Evolutionary conservation across 1,284 basidiomycete genomes (phyloP).

Genomic region (Boletellus deceptivus): DNA sequence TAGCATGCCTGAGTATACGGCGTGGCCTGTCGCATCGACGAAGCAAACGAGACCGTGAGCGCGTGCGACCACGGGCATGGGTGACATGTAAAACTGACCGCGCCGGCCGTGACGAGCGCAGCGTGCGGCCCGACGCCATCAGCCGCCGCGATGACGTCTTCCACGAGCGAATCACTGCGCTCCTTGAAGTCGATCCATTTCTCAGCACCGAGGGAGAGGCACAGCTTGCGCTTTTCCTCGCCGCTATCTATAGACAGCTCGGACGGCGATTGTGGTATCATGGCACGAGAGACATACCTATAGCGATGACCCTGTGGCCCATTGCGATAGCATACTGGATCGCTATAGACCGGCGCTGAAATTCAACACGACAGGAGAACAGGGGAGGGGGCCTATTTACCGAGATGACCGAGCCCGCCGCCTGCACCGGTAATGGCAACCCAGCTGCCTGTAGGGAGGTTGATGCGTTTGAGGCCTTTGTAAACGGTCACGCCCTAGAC

Average conservation of each 20-base stretch:
- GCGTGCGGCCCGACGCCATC: constrained; percentile 69
- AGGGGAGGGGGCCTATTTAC: constrained; percentile 24
- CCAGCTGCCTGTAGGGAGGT: constrained; percentile 58
- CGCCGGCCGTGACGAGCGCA: constrained; percentile 53
- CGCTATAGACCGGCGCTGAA: constrained; percentile 34
- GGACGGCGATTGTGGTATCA: neutral
- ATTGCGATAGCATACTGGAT: constrained; percentile 66
- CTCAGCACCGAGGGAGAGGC: constrained; percentile 60
- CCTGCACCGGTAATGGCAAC: constrained; percentile 70
- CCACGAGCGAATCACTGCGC: constrained; percentile 42
- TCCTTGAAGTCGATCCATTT: constrained; percentile 71
- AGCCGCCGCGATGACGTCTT: constrained; percentile 53
- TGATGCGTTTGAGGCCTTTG: constrained; percentile 62
- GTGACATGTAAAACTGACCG: constrained; percentile 29
- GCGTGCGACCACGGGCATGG: neutral
- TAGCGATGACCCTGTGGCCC: constrained; percentile 68
- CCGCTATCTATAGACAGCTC: constrained; percentile 50
- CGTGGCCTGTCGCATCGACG: constrained; percentile 33
- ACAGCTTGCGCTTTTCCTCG: constrained; percentile 60
- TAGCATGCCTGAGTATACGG: constrained; percentile 65
- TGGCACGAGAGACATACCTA: constrained; percentile 40
- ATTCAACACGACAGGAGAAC: neutral
- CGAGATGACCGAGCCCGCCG: constrained; percentile 58
- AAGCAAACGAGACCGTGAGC: neutral
- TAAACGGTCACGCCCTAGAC: constrained; percentile 63